phyloP scores from a whole-genome alignment of 208 protist genomes.

The Acanthamoeba sp. region DNA sequence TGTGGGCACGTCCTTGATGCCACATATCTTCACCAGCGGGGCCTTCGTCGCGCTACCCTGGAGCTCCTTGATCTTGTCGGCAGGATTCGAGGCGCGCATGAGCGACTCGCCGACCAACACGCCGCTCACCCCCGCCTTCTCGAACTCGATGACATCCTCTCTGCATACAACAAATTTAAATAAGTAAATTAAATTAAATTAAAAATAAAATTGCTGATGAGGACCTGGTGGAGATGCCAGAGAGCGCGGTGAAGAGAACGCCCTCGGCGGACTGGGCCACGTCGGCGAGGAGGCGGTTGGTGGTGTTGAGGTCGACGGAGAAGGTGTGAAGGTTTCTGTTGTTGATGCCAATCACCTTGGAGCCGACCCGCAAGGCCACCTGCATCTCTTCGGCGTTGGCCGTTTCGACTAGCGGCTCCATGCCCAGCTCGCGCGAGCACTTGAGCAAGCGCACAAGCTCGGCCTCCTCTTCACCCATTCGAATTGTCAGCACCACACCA shows the following conservation, averaged over 20 bases:
- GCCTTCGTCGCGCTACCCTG: neutral
- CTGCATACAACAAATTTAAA: neutral
- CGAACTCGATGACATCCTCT: slow-evolving; percentile 79
- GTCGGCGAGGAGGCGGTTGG: slow-evolving; percentile 35
- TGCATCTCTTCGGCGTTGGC: slow-evolving; percentile 75
- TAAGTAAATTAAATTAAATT: too few species aligned
- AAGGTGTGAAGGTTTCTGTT: slow-evolving; percentile 88
- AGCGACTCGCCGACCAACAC: slow-evolving; percentile 88
- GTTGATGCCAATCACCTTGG: slow-evolving; percentile 88
- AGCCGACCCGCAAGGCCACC: slow-evolving; percentile 72
- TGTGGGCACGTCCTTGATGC: slow-evolving; percentile 70
- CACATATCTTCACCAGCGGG: slow-evolving; percentile 84
- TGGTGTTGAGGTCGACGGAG: slow-evolving; percentile 79
- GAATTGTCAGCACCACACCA: neutral
- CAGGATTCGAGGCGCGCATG: slow-evolving; percentile 78
- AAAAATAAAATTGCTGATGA: slow-evolving; percentile 45
- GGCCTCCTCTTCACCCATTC: neutral
- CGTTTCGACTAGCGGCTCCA: slow-evolving; percentile 88
- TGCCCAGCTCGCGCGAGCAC: slow-evolving; percentile 78
- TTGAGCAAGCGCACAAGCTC: slow-evolving; percentile 65
- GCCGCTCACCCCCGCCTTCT: slow-evolving; percentile 23
- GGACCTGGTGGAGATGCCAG: slow-evolving; percentile 49
- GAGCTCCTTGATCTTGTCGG: slow-evolving; percentile 32
- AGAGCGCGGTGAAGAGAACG: slow-evolving; percentile 23
- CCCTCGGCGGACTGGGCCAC: neutral